Conservation (phyloP, 164 flowering plant species). For the Warburgia ugandensis region DNA sequence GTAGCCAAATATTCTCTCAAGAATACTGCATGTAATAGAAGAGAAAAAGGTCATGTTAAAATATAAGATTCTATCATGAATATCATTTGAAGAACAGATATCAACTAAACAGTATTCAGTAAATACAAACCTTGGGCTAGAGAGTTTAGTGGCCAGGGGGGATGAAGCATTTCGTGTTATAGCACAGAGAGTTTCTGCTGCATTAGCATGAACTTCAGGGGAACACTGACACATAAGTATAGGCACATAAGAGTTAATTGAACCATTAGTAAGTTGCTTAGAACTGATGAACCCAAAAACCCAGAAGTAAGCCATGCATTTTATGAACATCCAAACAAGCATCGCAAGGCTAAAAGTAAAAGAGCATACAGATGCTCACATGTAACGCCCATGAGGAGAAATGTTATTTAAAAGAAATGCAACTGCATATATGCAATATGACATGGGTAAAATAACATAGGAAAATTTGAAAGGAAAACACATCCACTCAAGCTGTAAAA, state of each 20-base stretch:
- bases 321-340: too few species aligned
- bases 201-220: slow-evolving; percentile 94
- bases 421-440: too few species aligned
- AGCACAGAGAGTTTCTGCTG: slow-evolving; percentile 84
- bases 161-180: slow-evolving; percentile 80
- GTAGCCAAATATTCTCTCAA: slow-evolving; percentile 71
- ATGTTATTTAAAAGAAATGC: too few species aligned
- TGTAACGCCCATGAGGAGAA: too few species aligned
- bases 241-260: neutral
- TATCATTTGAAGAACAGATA: neutral
- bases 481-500: too few species aligned
- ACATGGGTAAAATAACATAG: too few species aligned
- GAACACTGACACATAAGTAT: slow-evolving; percentile 40
- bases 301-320: too few species aligned
- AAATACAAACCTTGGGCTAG: slow-evolving; percentile 67
- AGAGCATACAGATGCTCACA: too few species aligned
- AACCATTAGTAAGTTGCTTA: neutral
- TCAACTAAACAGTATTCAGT: neutral
- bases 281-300: slow-evolving; percentile 9
- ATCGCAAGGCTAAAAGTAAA: too few species aligned
- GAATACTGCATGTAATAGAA: slow-evolving; percentile 52
- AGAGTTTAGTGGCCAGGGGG: slow-evolving; percentile 69
- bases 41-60: neutral
- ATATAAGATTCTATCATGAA: neutral
- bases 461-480: too few species aligned